A percentile compares a stretch with the other conserved stretches of the same genome.
phyloP scores from a whole-genome alignment of 192 early-diverging fungal genomes.

The Backusella psychrophila region DNA sequence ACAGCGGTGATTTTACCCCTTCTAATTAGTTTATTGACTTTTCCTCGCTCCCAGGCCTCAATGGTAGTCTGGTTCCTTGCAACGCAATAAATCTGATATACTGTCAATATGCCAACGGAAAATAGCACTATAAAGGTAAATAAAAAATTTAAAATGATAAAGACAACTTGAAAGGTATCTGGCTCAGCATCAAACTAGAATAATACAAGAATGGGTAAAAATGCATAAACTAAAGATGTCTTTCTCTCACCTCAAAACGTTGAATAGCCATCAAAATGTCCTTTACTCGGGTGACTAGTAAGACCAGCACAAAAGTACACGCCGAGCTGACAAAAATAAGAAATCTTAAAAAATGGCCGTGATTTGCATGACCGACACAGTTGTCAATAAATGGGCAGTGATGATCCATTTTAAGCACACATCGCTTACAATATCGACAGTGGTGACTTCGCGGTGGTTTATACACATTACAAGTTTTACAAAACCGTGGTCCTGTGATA shows the following conservation, averaged over 20 bases:
- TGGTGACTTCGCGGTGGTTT: slow-evolving; percentile 83
- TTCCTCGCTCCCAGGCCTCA: slow-evolving; percentile 74
- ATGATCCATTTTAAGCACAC: slow-evolving; percentile 90
- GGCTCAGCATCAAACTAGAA: slow-evolving; percentile 37
- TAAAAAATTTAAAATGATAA: slow-evolving; percentile 76
- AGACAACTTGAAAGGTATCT: slow-evolving; percentile 53
- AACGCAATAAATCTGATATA: slow-evolving; percentile 74
- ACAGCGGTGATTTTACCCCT: slow-evolving; percentile 56
- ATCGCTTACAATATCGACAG: slow-evolving; percentile 73
- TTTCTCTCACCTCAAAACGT: slow-evolving; percentile 22
- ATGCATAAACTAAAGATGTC: neutral
- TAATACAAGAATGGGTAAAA: neutral
- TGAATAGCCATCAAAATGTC: slow-evolving; percentile 37
- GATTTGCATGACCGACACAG: slow-evolving; percentile 79
- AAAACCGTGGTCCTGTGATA: slow-evolving; percentile 67
- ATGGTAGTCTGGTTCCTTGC: slow-evolving; percentile 76
- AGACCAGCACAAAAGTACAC: slow-evolving; percentile 48
- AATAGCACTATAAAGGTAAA: slow-evolving; percentile 71
- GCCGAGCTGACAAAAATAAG: slow-evolving; percentile 64
- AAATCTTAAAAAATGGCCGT: slow-evolving; percentile 81
- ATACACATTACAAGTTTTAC: slow-evolving; percentile 55
- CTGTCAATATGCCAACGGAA: slow-evolving; percentile 64
- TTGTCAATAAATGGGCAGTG: slow-evolving; percentile 93
- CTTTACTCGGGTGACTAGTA: slow-evolving; percentile 57
- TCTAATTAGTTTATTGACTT: slow-evolving; percentile 61